Evolutionary conservation across 2,329 filamentous ascomycete species (phyloP).

Genomic region (Fusarium pininemorale): DNA sequence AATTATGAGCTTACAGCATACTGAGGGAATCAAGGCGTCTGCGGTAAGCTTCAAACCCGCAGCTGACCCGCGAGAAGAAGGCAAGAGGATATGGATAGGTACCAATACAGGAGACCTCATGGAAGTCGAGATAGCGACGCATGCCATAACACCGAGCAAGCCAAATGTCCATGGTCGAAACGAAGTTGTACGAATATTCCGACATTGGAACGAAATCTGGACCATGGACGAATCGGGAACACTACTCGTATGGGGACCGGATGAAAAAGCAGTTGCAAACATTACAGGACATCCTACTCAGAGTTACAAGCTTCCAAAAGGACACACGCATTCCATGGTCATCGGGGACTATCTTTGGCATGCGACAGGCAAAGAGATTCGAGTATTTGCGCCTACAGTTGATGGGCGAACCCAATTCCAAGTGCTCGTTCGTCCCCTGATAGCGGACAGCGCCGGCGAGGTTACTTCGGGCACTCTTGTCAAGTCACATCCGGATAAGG

Average conservation of each 20-base stretch:
- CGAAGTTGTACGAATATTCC: conserved; percentile 85
- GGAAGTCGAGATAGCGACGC: conserved; percentile 83
- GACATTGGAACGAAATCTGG: conserved; percentile 91
- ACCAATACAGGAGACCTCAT: conserved; percentile 88
- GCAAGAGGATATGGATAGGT: conserved; percentile 85
- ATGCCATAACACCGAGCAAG: conserved; percentile 75
- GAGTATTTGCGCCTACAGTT: conserved; percentile 79
- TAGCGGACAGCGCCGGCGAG: conserved; percentile 79
- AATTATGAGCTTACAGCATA: conserved; percentile 82
- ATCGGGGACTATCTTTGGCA: conserved; percentile 89
- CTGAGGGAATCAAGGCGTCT: conserved; percentile 84
- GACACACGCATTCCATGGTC: conserved; percentile 88
- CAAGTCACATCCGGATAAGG: conserved; percentile 76
- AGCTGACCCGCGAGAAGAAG: conserved; percentile 80
- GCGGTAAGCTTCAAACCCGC: conserved; percentile 88
- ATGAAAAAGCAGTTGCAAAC: conserved; percentile 75
- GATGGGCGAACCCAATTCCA: conserved; percentile 77
- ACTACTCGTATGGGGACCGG: conserved; percentile 86
- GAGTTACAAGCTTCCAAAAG: conserved; percentile 80
- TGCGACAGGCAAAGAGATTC: conserved; percentile 85
- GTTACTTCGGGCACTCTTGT: conserved; percentile 85
- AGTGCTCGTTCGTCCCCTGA: conserved; percentile 75
- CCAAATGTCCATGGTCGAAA: conserved; percentile 77
- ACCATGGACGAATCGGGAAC: conserved; percentile 90
- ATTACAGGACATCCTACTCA: conserved; percentile 75